Conservation (phyloP, 2,329 filamentous ascomycete species). For the Monilinia fructicola region DNA sequence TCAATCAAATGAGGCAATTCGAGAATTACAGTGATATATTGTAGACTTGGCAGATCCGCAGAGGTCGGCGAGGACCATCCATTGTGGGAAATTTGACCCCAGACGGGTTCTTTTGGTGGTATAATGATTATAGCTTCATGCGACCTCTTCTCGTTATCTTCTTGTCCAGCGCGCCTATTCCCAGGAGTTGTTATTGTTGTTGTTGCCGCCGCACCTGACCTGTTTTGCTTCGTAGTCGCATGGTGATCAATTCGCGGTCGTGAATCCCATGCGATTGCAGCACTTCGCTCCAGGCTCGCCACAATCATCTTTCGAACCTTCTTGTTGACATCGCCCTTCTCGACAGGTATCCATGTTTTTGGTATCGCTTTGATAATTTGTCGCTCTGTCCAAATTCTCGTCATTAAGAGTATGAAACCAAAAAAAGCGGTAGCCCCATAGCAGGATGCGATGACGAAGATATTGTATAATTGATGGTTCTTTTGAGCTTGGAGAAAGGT, state of each 20-base stretch:
- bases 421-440: slow-evolving; percentile 72
- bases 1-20: slow-evolving; percentile 90
- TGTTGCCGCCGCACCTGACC: slow-evolving; percentile 34
- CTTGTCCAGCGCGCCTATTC: slow-evolving; percentile 21
- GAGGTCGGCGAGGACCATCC: slow-evolving; percentile 85
- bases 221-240: slow-evolving; percentile 37
- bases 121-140: slow-evolving; percentile 32
- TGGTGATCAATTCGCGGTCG: slow-evolving; percentile 59
- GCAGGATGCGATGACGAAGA: slow-evolving; percentile 75
- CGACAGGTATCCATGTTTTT: slow-evolving; percentile 80
- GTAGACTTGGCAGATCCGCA: slow-evolving; percentile 72
- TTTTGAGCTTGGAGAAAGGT: slow-evolving; percentile 73
- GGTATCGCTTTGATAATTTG: slow-evolving; percentile 79
- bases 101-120: slow-evolving; percentile 47
- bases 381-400: slow-evolving; percentile 83
- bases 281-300: slow-evolving; percentile 71
- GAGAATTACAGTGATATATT: slow-evolving; percentile 76
- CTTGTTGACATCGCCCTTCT: slow-evolving; percentile 77
- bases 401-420: slow-evolving; percentile 74
- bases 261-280: slow-evolving; percentile 76
- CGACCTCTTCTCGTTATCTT: slow-evolving; percentile 21
- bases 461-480: slow-evolving; percentile 69
- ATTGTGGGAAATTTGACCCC: slow-evolving; percentile 81
- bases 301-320: slow-evolving; percentile 74
- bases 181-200: too few relatives aligned